Evolutionary conservation across 768 basidiomycete species (phyloP), one percentile per base, ranked within the genome.

Genomic region (Russula compacta): DNA sequence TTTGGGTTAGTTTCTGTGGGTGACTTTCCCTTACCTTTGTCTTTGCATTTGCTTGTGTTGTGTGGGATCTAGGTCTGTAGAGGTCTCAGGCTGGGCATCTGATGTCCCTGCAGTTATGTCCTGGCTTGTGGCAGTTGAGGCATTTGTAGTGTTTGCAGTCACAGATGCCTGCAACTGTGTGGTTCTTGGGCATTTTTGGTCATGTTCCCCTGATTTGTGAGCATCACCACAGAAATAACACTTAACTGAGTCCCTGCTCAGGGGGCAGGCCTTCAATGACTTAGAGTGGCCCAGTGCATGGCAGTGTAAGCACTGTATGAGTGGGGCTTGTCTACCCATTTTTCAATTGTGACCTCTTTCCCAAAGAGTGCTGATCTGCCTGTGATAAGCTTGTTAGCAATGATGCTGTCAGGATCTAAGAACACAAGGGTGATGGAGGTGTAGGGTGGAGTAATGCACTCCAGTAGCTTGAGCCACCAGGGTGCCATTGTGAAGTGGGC

Each of bases 361-460:
- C 49, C 49, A 4, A 51, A 51, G 0, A 51, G 9, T 0, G 49
- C 49, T 0, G 35, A 0, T 2, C 33, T 0, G 0, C 12, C 17
- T 10, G 8, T 33, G 0, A n/a, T 0, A 2, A 50, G 48, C 0
- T 3, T 11, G 2, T 3, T 38, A 0, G 50, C 10, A 6, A 14
- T 21, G 0, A 10, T 12, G 1, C 50, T 10, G 6, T 52, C 35
- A 0, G 35, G 50, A 11, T 52, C 50, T 0, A 35, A 52, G 50
- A 52, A 38, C 0, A 35, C 50, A 4, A 52, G 36, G 4, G 50
- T 52, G 11, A 52, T 14, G 3, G 51, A 6, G 0, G 36, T 38
- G 6, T 52, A 52, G 1, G 9, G 12, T 0, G 15, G 1, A 0
- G 2, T 3, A 0, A 50, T 33, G 1, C 17, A 6, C 0, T 35